Evolutionary conservation across 257 asterid species (phyloP).

Genomic region (Echium plantagineum): DNA sequence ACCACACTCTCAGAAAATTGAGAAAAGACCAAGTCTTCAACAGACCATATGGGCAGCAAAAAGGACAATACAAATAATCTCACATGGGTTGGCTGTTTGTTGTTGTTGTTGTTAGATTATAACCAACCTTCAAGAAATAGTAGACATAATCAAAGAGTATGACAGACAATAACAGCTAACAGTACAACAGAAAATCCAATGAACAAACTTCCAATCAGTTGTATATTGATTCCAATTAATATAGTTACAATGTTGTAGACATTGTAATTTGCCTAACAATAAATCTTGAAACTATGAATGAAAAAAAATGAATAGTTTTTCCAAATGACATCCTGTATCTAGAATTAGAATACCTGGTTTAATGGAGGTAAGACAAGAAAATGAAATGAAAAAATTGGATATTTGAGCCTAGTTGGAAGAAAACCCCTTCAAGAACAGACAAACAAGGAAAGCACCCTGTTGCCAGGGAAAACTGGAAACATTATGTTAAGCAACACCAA

Average conservation of each 20-base stretch:
- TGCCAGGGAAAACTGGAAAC: no score
- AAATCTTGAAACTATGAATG: slow-evolving; percentile 1
- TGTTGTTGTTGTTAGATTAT: slow-evolving; percentile 2
- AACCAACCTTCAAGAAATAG: slow-evolving; percentile 3
- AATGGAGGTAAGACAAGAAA: background rate
- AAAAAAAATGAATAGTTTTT: slow-evolving; percentile 3
- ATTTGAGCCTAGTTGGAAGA: no score
- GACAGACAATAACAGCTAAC: background rate
- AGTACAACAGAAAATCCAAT: background rate
- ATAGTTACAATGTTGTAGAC: background rate
- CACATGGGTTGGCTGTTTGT: slow-evolving; percentile 15
- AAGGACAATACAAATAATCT: slow-evolving; percentile 3
- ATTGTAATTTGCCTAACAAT: background rate
- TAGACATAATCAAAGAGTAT: background rate
- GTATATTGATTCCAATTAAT: background rate
- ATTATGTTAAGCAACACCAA: no score
- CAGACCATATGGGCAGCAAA: background rate
- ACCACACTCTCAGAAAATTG: background rate
- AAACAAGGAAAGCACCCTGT: no score
- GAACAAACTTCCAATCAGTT: background rate
- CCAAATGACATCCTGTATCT: background rate
- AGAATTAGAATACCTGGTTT: background rate
- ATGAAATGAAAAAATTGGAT: background rate
- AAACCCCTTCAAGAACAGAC: no score
- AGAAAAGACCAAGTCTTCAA: background rate